Evolutionary conservation across 1,139 yeast species (phyloP).

Genomic region (Kurtzmaniella quercitrusa): DNA sequence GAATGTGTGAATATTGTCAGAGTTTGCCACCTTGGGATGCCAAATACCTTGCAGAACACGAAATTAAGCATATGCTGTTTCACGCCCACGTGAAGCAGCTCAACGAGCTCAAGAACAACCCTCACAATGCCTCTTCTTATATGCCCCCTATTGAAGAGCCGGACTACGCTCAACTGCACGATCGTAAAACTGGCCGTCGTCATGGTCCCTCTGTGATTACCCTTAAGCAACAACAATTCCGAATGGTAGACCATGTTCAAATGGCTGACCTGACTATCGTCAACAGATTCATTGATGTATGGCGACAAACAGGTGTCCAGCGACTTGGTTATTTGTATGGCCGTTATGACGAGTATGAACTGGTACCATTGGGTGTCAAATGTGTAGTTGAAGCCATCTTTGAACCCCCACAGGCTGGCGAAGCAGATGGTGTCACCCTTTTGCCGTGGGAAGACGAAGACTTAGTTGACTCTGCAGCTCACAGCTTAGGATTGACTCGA

Average conservation of each 20-base stretch:
- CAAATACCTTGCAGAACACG: slow-evolving; percentile 67
- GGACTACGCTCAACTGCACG: slow-evolving; percentile 55
- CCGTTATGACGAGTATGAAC: slow-evolving; percentile 67
- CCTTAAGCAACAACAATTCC: slow-evolving; percentile 79
- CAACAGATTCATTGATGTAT: slow-evolving; percentile 79
- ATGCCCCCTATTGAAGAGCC: slow-evolving; percentile 80
- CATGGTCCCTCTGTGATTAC: slow-evolving; percentile 93
- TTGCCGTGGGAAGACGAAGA: slow-evolving; percentile 58
- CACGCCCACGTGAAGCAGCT: slow-evolving; percentile 78
- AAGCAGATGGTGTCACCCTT: slow-evolving; percentile 77
- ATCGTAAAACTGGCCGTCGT: slow-evolving; percentile 85
- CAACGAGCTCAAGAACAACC: slow-evolving; percentile 65
- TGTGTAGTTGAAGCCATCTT: slow-evolving; percentile 92
- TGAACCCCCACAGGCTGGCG: slow-evolving; percentile 89
- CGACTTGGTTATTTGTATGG: slow-evolving; percentile 87
- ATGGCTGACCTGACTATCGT: slow-evolving; percentile 71
- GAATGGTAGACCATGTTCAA: slow-evolving; percentile 98
- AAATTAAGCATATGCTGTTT: slow-evolving; percentile 84
- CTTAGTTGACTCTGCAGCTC: slow-evolving; percentile 53
- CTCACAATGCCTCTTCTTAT: slow-evolving; percentile 57
- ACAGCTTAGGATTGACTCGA: slow-evolving; percentile 57
- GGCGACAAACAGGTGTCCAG: slow-evolving; percentile 89
- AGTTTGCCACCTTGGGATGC: slow-evolving; percentile 95
- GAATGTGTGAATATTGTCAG: slow-evolving; percentile 97
- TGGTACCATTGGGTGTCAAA: slow-evolving; percentile 88